A percentile compares a stretch with the other conserved stretches of the same genome.
These are phyloP conservation scores for Venturia nashicola DNA, from an alignment of 2,329 filamentous ascomycete species.

Conservation along the genomic window DNA sequence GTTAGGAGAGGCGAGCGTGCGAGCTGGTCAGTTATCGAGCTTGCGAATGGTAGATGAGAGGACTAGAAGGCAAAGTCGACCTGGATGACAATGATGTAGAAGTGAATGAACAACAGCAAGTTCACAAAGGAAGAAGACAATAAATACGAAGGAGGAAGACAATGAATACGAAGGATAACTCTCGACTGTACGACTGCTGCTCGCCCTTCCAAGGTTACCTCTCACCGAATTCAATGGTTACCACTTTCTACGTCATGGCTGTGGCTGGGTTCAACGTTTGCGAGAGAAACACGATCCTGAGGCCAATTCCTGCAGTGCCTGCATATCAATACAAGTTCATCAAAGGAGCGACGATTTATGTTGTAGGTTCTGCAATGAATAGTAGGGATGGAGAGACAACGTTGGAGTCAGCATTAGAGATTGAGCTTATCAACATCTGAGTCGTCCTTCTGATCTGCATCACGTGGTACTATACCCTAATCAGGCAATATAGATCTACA, in stretches of 20 bases:
- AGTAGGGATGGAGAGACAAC: neutral
- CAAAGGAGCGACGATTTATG: neutral
- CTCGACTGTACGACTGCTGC: neutral
- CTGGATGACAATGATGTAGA: neutral
- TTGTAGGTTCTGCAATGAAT: neutral
- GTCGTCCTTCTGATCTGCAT: neutral
- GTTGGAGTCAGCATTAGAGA: neutral
- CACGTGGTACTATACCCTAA: neutral
- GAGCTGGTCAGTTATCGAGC: too few relatives aligned
- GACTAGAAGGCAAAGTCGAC: neutral
- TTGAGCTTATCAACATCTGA: neutral
- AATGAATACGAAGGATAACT: neutral
- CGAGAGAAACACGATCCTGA: neutral
- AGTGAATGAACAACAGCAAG: neutral
- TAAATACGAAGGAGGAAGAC: neutral
- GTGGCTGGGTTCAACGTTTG: neutral
- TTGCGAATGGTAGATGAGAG: neutral
- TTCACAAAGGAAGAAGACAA: neutral
- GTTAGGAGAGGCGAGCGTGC: neutral
- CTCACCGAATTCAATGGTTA: neutral
- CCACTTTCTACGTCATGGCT: slow-evolving; percentile 1
- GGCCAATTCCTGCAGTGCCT: neutral
- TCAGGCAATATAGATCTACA: too few relatives aligned
- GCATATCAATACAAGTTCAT: neutral
- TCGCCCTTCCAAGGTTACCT: neutral